Base-by-base conservation (phyloP, 1,284 basidiomycete genomes). In the Pholiota adiposa region DNA sequence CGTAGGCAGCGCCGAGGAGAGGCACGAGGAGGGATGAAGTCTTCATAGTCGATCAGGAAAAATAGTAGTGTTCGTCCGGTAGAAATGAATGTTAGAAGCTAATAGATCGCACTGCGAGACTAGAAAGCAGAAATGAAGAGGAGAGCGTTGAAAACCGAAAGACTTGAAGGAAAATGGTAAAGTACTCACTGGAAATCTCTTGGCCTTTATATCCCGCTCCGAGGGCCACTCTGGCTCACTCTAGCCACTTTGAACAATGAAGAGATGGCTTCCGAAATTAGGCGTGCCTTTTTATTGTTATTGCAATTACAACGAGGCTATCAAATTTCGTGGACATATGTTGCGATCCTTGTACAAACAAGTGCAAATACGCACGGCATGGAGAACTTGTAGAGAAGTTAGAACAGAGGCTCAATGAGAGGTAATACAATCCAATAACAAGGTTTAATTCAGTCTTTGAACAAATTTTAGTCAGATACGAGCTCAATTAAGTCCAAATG, bases 1-100 rank as follows among this genome's bases (percentile, higher is more conserved):
- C 84, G 53, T 62, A 72, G 11, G 73, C 65, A n/a, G 70, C 70
- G n/a, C 69, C 61, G 38, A 75, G 60, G 56, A 80, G 63, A 40
- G 76, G 58, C 33, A 77, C 60, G 54, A 73, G 55, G 44, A 72
- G 54, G 40, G 67, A 59, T 38, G 61, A 44, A 44, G 62, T 56
- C 65, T 66, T 70, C 65, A 67, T 69, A 38, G n/a, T 64, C 29
- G 57, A 23, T 60, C 27, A 36, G 19, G 14, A 40, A 38, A 41
- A 27, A 27, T 29, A 29, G 19, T 25, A 5, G 34, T 14, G 36
- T 16, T 29, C 21, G 41, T n/a, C 6, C 16, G 31, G 49, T 6
- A 41, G 18, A 31, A 21, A 23, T 34, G 41, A 52, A n/a, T 21
- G 41, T 18, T 25, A 41, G 27, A 29, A 44, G 49, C 40, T 44